Evolutionary conservation across 805 yeast species (phyloP).

Genomic region (Kluyveromyces aestuarii): DNA sequence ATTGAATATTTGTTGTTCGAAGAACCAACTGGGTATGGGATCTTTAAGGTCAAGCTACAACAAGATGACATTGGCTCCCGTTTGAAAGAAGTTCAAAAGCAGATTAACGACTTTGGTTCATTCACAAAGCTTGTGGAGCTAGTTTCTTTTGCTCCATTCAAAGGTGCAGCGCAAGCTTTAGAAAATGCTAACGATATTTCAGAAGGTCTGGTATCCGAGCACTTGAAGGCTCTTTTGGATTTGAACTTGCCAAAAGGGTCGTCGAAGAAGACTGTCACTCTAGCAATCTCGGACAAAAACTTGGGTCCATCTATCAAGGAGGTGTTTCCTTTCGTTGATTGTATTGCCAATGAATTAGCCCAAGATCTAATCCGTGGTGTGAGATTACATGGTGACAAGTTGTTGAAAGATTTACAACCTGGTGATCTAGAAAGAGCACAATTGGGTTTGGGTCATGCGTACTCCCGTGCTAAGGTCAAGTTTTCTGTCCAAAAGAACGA

Average conservation of each 20-base stretch:
- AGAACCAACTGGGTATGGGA: constrained; percentile 97
- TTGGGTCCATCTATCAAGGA: constrained; percentile 97
- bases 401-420: constrained; percentile 82
- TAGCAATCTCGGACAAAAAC: constrained; percentile 91
- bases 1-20: constrained; percentile 90
- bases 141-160: constrained; percentile 94
- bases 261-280: constrained; percentile 52
- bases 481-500: constrained; percentile 97
- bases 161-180: constrained; percentile 98
- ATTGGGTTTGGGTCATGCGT: constrained; percentile 97
- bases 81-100: constrained; percentile 88
- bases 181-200: constrained; percentile 97
- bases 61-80: constrained; percentile 92
- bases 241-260: constrained; percentile 74
- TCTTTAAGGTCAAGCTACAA: constrained; percentile 87
- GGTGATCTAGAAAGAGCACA: constrained; percentile 98
- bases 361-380: constrained; percentile 95
- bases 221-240: constrained; percentile 81
- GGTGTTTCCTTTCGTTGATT: constrained; percentile 77
- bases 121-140: constrained; percentile 90
- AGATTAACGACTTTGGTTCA: constrained; percentile 72
- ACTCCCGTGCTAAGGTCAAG: constrained; percentile 98
- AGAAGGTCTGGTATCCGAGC: constrained; percentile 92
- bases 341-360: constrained; percentile 82
- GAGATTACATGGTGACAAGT: constrained; percentile 80